phyloP scores from a whole-genome alignment of 129 eudicot genomes.

The Sambucus nigra region DNA sequence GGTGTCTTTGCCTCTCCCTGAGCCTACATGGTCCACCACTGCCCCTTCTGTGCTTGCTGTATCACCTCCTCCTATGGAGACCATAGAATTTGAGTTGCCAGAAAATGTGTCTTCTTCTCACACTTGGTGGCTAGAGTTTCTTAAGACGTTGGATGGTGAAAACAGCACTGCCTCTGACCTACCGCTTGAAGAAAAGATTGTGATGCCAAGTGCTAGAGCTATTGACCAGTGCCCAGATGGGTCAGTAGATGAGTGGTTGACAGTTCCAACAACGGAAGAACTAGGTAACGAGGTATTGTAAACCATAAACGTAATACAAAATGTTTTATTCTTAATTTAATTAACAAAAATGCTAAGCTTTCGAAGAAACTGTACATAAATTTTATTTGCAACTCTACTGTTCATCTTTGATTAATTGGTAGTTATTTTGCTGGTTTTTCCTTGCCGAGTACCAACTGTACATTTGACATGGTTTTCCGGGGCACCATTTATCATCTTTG shows the following conservation, averaged over 20 bases:
- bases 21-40: slow-evolving; percentile 13
- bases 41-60: background rate
- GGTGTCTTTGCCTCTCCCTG: background rate
- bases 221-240: no score
- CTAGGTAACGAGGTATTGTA: background rate
- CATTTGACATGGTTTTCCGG: no score
- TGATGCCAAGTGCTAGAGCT: no score
- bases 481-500: no score
- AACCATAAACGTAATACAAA: no score
- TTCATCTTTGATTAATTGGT: no score
- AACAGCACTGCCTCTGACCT: background rate
- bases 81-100: slow-evolving; percentile 5
- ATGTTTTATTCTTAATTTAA: no score
- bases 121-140: slow-evolving; percentile 10
- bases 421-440: no score
- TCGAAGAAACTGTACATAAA: no score
- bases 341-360: no score
- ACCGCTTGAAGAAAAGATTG: background rate
- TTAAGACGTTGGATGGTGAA: slow-evolving; percentile 3
- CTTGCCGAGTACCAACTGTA: no score
- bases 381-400: no score
- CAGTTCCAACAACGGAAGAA: background rate
- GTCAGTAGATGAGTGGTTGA: background rate
- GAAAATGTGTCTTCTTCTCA: slow-evolving; percentile 13
- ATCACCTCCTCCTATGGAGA: background rate